Percentiles rank a stretch among this genome's conserved stretches.
Conservation (phyloP, 2,329 filamentous ascomycete genomes). For the Aureobasidium leucospermi region DNA sequence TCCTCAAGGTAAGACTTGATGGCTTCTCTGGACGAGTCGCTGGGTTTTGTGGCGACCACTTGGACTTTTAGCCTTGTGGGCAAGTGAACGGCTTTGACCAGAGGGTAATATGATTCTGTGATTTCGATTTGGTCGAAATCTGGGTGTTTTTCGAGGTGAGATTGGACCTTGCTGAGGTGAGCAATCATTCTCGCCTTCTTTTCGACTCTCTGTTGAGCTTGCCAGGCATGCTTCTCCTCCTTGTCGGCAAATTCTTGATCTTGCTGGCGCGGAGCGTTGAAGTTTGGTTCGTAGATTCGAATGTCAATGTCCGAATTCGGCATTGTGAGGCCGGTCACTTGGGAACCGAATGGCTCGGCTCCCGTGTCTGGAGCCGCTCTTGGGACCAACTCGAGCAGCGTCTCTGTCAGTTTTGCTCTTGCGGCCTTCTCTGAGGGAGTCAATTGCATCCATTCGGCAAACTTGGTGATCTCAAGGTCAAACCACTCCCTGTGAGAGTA, state of each 20-base stretch:
- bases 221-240: not conserved
- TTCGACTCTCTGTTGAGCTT: not conserved
- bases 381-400: slow-evolving; percentile 25
- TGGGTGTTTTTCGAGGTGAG: not conserved
- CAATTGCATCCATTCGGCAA: slow-evolving; percentile 39
- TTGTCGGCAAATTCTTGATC: not conserved
- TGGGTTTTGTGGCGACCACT: slow-evolving; percentile 40
- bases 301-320: slow-evolving; percentile 50
- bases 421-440: slow-evolving; percentile 36
- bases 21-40: slow-evolving; percentile 32
- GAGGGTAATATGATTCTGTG: slow-evolving; percentile 31
- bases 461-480: slow-evolving; percentile 38
- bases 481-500: slow-evolving; percentile 28
- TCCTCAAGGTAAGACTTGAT: slow-evolving; percentile 42
- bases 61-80: slow-evolving; percentile 45
- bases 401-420: slow-evolving; percentile 28
- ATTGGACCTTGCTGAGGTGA: not conserved
- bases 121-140: slow-evolving; percentile 18
- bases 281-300: slow-evolving; percentile 22
- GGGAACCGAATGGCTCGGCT: slow-evolving; percentile 46
- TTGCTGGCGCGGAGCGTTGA: not conserved
- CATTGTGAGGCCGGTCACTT: slow-evolving; percentile 44
- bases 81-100: slow-evolving; percentile 37
- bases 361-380: slow-evolving; percentile 19
- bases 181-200: not conserved